Percentiles rank a stretch among this genome's conserved stretches.
Evolutionary conservation across 352 stramenopile species (phyloP).

Genomic region (Phytophthora idaei): DNA sequence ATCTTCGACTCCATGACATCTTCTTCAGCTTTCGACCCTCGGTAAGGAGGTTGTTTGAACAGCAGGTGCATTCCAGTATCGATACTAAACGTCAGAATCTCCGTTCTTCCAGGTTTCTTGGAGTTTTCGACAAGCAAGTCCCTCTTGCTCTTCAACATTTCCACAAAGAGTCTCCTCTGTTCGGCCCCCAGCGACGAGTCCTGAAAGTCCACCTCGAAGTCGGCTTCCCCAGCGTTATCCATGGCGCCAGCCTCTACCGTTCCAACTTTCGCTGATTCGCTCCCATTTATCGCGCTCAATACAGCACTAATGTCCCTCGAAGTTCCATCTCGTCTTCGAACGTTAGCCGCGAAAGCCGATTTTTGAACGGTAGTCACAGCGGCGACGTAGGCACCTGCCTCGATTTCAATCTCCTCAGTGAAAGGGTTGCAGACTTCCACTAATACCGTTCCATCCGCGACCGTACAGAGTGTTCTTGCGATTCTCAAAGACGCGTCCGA

Average conservation of each 20-base stretch:
- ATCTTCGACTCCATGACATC: neutral
- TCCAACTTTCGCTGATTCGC: neutral
- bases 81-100: neutral
- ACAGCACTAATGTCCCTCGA: too few species aligned
- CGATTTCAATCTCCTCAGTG: too few species aligned
- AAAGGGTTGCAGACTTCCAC: too few species aligned
- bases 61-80: neutral
- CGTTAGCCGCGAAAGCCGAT: too few species aligned
- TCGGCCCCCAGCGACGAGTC: neutral
- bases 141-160: neutral
- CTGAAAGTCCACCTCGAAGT: neutral
- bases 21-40: neutral
- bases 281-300: too few species aligned
- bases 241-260: neutral
- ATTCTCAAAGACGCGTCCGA: too few species aligned
- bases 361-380: too few species aligned
- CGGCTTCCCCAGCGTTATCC: neutral
- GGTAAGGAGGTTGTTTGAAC: neutral
- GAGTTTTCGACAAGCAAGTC: conserved; percentile 1
- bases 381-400: too few species aligned
- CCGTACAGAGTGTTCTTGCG: too few species aligned
- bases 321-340: too few species aligned
- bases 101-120: neutral
- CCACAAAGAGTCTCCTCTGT: neutral
- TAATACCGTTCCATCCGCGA: too few species aligned